Conservation (phyloP, 176 grass and related monocot genomes). For the Triticum turgidum region DNA sequence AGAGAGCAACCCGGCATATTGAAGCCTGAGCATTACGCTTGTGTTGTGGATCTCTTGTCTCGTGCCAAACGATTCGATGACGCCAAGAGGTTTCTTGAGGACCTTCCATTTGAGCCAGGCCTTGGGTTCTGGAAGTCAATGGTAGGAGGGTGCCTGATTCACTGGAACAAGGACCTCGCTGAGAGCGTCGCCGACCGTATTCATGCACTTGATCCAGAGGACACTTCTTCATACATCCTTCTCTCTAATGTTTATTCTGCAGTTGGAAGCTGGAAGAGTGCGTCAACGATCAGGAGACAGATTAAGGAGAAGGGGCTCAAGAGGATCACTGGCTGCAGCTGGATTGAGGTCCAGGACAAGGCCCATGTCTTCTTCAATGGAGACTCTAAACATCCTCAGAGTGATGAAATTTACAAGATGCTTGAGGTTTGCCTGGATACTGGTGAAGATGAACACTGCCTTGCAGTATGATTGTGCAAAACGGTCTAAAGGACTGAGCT, state of each 20-base stretch:
- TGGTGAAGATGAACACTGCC: neutral
- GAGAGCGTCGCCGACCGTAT: slow-evolving; percentile 42
- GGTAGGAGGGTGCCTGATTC: slow-evolving; percentile 65
- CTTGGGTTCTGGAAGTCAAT: slow-evolving; percentile 88
- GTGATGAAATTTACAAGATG: slow-evolving; percentile 67
- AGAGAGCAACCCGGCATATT: slow-evolving; percentile 47
- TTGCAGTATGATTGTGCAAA: neutral
- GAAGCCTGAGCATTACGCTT: slow-evolving; percentile 77
- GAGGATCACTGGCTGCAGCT: slow-evolving; percentile 86
- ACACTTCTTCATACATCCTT: slow-evolving; percentile 75
- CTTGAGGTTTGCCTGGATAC: slow-evolving; percentile 43
- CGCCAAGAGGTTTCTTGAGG: slow-evolving; percentile 67
- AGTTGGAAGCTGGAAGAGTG: slow-evolving; percentile 60
- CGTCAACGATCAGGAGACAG: slow-evolving; percentile 66
- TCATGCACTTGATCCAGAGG: slow-evolving; percentile 52
- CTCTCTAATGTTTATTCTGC: slow-evolving; percentile 83
- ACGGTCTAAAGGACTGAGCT: neutral
- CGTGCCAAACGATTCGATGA: slow-evolving; percentile 54
- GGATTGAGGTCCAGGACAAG: slow-evolving; percentile 75
- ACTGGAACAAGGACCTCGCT: slow-evolving; percentile 52
- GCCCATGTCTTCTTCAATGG: slow-evolving; percentile 83
- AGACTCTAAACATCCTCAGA: slow-evolving; percentile 56
- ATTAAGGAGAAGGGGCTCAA: slow-evolving; percentile 83
- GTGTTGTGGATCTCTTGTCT: slow-evolving; percentile 69
- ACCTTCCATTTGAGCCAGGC: slow-evolving; percentile 67